Conservation (phyloP, 169 alveolate species). For the Cyclospora cayetanensis region DNA sequence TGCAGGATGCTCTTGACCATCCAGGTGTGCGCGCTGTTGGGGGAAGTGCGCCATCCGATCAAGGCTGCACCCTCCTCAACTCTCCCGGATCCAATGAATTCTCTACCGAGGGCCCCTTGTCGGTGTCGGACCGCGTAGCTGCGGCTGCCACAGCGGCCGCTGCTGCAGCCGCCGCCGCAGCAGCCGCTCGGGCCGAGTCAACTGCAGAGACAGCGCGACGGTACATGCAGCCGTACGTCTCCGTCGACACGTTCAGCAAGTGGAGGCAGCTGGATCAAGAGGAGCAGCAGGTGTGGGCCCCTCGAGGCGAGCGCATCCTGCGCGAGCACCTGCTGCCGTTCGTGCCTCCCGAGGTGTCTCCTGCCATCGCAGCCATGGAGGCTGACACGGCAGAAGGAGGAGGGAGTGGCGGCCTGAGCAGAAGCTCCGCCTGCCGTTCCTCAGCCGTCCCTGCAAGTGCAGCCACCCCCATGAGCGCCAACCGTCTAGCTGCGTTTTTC, state of each 20-base stretch:
- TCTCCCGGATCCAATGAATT: too few relatives aligned
- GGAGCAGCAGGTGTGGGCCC: constrained; percentile 18
- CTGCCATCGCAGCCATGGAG: constrained; percentile 13
- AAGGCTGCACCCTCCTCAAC: too few relatives aligned
- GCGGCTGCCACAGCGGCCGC: constrained; percentile 63
- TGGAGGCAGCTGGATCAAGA: neutral
- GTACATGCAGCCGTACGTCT: constrained; percentile 19
- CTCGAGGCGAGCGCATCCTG: neutral
- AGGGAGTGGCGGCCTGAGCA: neutral
- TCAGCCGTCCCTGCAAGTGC: neutral
- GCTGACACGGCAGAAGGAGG: neutral
- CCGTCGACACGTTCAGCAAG: constrained; percentile 40
- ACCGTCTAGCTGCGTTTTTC: constrained; percentile 1
- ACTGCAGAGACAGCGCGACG: constrained; percentile 33
- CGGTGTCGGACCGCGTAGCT: constrained; percentile 56
- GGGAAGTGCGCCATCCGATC: too few relatives aligned
- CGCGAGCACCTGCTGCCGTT: constrained; percentile 30
- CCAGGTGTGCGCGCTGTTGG: too few relatives aligned
- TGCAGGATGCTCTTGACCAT: too few relatives aligned
- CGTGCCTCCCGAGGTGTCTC: constrained; percentile 27
- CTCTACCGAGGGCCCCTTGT: constrained; percentile 15
- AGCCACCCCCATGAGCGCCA: constrained; percentile 9
- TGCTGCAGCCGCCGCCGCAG: constrained; percentile 42
- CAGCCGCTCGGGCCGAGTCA: constrained; percentile 49
- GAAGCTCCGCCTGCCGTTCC: neutral